Conservation (phyloP, 768 basidiomycete species). For the Tricholomella constricta region DNA sequence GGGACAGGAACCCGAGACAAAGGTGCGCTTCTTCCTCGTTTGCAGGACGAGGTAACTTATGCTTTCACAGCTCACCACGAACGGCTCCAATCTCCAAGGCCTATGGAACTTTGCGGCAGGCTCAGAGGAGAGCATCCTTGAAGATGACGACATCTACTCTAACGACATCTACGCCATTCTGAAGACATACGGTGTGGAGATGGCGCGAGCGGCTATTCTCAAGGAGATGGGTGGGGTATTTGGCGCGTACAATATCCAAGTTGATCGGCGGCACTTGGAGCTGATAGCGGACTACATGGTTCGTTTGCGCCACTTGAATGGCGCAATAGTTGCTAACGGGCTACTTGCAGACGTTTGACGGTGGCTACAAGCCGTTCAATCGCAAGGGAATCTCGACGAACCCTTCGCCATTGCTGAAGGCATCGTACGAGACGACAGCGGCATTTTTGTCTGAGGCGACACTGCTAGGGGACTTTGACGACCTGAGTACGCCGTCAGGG, state of each 20-base stretch:
- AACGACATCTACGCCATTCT: slow-evolving; percentile 95
- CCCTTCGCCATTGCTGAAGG: slow-evolving; percentile 95
- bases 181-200: slow-evolving; percentile 94
- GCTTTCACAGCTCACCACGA: slow-evolving; percentile 69
- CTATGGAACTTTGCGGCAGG: slow-evolving; percentile 77
- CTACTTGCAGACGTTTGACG: slow-evolving; percentile 85
- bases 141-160: slow-evolving; percentile 82
- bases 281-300: slow-evolving; percentile 99
- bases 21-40: slow-evolving; percentile 35
- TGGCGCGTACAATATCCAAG: slow-evolving; percentile 92
- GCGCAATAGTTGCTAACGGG: background rate
- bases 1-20: slow-evolving; percentile 47
- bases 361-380: slow-evolving; percentile 98
- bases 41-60: background rate
- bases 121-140: slow-evolving; percentile 58
- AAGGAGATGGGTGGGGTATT: slow-evolving; percentile 92
- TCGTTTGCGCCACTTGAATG: slow-evolving; percentile 24
- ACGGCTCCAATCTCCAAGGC: slow-evolving; percentile 91
- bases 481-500: slow-evolving; percentile 86
- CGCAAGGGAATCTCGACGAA: slow-evolving; percentile 91
- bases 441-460: slow-evolving; percentile 94
- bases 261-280: slow-evolving; percentile 91
- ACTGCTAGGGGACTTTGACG: slow-evolving; percentile 93
- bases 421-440: slow-evolving; percentile 96
- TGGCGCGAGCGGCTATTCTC: slow-evolving; percentile 89